Evolutionary conservation across 805 yeast genomes (phyloP), one percentile per base, ranked within the genome.

Genomic region (Ogataea pini): DNA sequence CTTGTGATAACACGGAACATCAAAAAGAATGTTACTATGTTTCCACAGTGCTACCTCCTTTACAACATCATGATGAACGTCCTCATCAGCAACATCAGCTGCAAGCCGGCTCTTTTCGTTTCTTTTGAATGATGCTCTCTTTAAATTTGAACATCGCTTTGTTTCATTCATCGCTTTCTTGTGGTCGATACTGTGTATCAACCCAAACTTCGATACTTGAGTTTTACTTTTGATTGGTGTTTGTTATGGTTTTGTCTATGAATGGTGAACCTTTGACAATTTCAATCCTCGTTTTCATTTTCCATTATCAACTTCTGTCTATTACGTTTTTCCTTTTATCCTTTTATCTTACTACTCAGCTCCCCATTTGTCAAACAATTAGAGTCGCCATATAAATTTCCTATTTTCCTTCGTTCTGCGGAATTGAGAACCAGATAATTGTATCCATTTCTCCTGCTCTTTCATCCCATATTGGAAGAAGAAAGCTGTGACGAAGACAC

Each of bases 11-110:
- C n/a, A n/a, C 19, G 4, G 33, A 37, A 6, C 33, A 16, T 7
- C 39, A 33, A 17, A 49, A 50, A 25, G 54, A 50, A 34, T 41
- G 36, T 17, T 44, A 42, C 29, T 54, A 43, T 32, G 50, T 43
- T 19, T 45, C 50, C 3, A 51, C 42, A 22, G 32, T 49, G 36
- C 44, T 54, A 1, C 58, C 54, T 14, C 56, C 56, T 3, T 7
- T 51, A 18, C 58, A 45, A 19, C 52, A 42, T 31, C 52, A 46
- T 14, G 48, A 45, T 12, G 47, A 44, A 12, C 48, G 41, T 31
- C 46, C 42, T 39, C 44, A 37, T 19, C 45, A n/a, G 20, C 39
- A 27, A 6, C 49, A 31, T 31, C 34, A 44, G 19, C 31, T 45
- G 34, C 49, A 43, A 29, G 36, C 42, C 16, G 39, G 44, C 42